Conservation (phyloP, 192 early-diverging fungal genomes). For the Chytriomyces sp. region DNA sequence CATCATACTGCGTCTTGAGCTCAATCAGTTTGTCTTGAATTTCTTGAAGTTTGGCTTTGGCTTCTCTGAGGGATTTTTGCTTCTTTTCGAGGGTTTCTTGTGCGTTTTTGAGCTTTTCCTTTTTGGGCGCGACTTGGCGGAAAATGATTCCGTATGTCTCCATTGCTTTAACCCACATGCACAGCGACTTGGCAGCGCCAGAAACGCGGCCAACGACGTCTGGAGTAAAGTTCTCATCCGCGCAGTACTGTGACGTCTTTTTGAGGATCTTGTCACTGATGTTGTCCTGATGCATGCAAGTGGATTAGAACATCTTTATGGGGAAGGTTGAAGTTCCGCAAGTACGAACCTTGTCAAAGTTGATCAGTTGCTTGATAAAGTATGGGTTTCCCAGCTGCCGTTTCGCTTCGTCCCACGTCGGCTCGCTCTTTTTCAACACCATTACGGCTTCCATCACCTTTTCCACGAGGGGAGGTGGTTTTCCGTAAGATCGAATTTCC, state of each 20-base stretch:
- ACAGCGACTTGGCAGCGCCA: slow-evolving; percentile 62
- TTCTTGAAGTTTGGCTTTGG: slow-evolving; percentile 63
- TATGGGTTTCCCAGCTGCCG: slow-evolving; percentile 66
- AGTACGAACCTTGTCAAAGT: slow-evolving; percentile 54
- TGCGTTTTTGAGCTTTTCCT: slow-evolving; percentile 60
- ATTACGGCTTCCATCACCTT: slow-evolving; percentile 70
- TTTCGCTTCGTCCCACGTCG: slow-evolving; percentile 68
- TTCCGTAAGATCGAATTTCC: slow-evolving; percentile 64
- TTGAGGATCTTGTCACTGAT: slow-evolving; percentile 65
- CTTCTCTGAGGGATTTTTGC: slow-evolving; percentile 60
- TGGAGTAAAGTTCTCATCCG: slow-evolving; percentile 64
- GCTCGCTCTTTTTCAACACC: slow-evolving; percentile 65
- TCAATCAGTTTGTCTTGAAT: slow-evolving; percentile 68
- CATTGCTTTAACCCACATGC: slow-evolving; percentile 69
- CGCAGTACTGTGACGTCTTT: slow-evolving; percentile 58
- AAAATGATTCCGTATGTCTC: slow-evolving; percentile 66
- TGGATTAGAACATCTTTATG: too few relatives aligned
- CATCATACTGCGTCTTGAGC: slow-evolving; percentile 65
- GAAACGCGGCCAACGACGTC: slow-evolving; percentile 66
- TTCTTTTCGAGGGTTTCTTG: slow-evolving; percentile 67
- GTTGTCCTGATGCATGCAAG: slow-evolving; percentile 46
- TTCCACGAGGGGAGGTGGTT: slow-evolving; percentile 66
- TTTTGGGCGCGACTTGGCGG: slow-evolving; percentile 65
- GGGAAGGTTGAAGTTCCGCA: too few relatives aligned
- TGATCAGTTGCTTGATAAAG: slow-evolving; percentile 67